Evolutionary conservation across 148 eudicot species (phyloP).

Genomic region (Beta vulgaris): DNA sequence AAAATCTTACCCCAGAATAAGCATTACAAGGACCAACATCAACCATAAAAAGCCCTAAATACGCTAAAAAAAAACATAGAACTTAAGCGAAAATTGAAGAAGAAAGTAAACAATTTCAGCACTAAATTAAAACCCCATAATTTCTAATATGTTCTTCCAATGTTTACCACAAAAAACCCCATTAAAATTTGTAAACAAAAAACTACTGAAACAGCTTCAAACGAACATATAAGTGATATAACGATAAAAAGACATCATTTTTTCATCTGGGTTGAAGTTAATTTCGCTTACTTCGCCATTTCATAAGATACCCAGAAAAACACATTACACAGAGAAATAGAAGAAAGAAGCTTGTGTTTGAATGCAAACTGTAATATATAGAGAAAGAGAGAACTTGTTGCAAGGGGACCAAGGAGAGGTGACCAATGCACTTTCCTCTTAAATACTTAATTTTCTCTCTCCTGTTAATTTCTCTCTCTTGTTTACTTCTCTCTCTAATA

Average conservation of each 20-base stretch:
- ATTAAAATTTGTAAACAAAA: background rate
- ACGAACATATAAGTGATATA: background rate
- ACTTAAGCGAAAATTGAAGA: background rate
- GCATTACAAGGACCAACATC: background rate
- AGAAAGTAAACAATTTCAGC: slow-evolving; percentile 9
- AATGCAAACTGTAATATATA: background rate
- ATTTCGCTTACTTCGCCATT: slow-evolving; percentile 33
- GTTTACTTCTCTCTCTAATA: background rate
- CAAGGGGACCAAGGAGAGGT: too few relatives aligned
- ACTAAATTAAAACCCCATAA: slow-evolving; percentile 12
- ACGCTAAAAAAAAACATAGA: background rate
- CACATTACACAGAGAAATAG: background rate
- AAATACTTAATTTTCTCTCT: background rate
- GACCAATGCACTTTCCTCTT: background rate
- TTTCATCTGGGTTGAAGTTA: background rate
- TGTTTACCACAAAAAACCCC: slow-evolving; percentile 18
- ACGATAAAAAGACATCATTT: background rate
- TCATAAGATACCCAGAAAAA: slow-evolving; percentile 23
- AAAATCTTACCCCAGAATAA: background rate
- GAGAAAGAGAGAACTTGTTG: background rate
- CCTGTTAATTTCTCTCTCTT: background rate
- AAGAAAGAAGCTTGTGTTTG: background rate
- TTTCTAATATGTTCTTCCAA: too few relatives aligned
- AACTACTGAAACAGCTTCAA: background rate
- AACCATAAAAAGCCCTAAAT: slow-evolving; percentile 24